Base-by-base conservation (phyloP, 192 early-diverging fungal species). In the Funneliformis geosporum region DNA sequence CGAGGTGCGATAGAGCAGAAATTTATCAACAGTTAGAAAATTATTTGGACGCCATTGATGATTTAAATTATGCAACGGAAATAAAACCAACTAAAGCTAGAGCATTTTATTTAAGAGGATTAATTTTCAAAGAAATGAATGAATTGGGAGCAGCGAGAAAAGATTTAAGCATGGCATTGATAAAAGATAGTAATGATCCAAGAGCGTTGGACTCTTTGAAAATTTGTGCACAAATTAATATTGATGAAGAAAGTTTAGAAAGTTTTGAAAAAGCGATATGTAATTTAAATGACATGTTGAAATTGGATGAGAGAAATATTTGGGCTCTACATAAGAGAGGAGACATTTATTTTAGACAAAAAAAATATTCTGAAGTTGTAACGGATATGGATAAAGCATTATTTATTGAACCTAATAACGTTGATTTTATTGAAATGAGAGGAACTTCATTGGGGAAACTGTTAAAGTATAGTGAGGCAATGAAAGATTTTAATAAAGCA, bases 401-500 rank as follows among this genome's bases (percentile, higher is more conserved):
- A 21, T 10, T 2, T 18, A n/a, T 60, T 8, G 73, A 75, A 39
- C 28, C 55, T 8, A 60, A 60, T 38, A 42, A 75, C 25, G 16
- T 60, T 60, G 11, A 6, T 8, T 55, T 59, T 9, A 39, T 75
- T 11, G n/a, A 40, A 42, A 1, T 61, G 6, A 75, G 59, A 43
- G 73, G 73, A 23, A 2, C 8, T 25, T 1, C n/a, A 40, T 61
- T 40, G n/a, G 42, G 33, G 33, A 61, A 59, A 75, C 42, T 39
- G 40, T 18, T 38, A 39, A 60, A 38, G 10, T 60, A 75, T 25
- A 27, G 40, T 75, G 59, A 61, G 40, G 73, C 73, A 18, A n/a
- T 75, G 10, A 75, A 38, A 23, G 73, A 75, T 75, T 75, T 75
- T 61, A 38, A 59, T 61, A 42, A 39, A 4, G 73, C 59, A 39